phyloP scores from a whole-genome alignment of 73 alveolate genomes.

The Urostyla sp. region DNA sequence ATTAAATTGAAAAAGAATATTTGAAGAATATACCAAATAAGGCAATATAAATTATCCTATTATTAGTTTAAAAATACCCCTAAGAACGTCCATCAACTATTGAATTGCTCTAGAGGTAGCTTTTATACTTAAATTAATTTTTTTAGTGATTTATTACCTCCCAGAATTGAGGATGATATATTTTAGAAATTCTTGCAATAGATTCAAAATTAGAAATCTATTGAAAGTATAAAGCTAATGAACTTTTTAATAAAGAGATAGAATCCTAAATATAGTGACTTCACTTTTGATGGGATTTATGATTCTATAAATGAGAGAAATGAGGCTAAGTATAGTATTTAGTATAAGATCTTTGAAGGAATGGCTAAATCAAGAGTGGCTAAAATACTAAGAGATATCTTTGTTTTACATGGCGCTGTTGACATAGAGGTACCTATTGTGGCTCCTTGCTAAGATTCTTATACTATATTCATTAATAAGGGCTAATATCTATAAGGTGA shows the following conservation, averaged over 20 bases:
- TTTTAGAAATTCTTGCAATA: conserved; percentile 27
- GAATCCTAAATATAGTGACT: conserved; percentile 28
- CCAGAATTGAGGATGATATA: conserved; percentile 39
- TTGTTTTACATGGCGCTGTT: conserved; percentile 45
- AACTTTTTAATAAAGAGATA: conserved; percentile 24
- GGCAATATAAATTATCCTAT: conserved; percentile 5
- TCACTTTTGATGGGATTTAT: conserved; percentile 9
- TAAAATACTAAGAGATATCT: conserved; percentile 12
- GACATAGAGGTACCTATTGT: conserved; percentile 41
- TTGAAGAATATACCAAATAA: conserved; percentile 42
- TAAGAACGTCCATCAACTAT: conserved; percentile 38
- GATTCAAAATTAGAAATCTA: conserved; percentile 36
- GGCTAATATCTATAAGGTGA: not conserved
- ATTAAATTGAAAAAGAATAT: conserved; percentile 43
- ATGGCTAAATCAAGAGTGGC: conserved; percentile 16
- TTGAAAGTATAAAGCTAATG: conserved; percentile 36
- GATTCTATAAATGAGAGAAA: not conserved
- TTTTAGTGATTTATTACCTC: conserved; percentile 49
- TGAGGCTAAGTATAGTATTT: not conserved
- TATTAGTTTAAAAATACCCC: conserved; percentile 30
- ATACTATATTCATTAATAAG: conserved; percentile 1
- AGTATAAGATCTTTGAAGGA: not conserved
- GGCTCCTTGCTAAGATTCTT: conserved; percentile 30
- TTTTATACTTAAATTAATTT: not conserved
- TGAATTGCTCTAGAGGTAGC: conserved; percentile 43